Evolutionary conservation across 805 yeast genomes (phyloP), one percentile per base, ranked within the genome.

Genomic region (Spathaspora girioi): DNA sequence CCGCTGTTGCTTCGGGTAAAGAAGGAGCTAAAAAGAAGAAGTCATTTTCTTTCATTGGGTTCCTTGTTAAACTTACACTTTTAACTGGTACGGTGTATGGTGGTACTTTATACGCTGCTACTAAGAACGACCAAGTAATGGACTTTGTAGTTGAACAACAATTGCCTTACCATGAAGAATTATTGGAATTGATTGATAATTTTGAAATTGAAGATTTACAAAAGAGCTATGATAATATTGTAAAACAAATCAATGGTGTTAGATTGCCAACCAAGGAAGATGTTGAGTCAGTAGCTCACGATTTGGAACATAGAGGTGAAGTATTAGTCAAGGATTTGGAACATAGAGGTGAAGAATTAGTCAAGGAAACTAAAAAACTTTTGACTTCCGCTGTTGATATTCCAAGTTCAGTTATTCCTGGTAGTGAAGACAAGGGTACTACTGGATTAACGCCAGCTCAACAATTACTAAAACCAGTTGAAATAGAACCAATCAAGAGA

Each of bases 61-160:
- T 70, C 43, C 52, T 73, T 45, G 57, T 72, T 56, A 67, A 64
- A 47, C 58, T 71, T 12, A 55, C 66, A 11, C 50, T 68, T 9
- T 48, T 62, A 23, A 64, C 67, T 7, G 53, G 71, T 8, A 61
- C 66, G 15, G 60, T 58, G 6, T 73, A 73, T 51, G 79, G 77
- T 2, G 70, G 71, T 19, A 66, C 75, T 12, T 60, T 73, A 54
- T 74, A 57, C 50, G 69, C 56, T 40, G 77, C 78, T 47, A 72
- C 78, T 51, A 74, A 72, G 57, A 73, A 67, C 56, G 78, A 74
- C 47, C 64, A 62, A 48, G 77, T 73, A 14, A 65, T 73, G 73
- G 77, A 73, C 58, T 72, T 72, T 54, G 75, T 74, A 40, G 69
- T 72, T 50, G 78, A 73, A 57, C 59, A 71, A 48, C 71, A 73